Conservation (phyloP, 2,329 filamentous ascomycete species). For the Calonectria pseudoturangicola region DNA sequence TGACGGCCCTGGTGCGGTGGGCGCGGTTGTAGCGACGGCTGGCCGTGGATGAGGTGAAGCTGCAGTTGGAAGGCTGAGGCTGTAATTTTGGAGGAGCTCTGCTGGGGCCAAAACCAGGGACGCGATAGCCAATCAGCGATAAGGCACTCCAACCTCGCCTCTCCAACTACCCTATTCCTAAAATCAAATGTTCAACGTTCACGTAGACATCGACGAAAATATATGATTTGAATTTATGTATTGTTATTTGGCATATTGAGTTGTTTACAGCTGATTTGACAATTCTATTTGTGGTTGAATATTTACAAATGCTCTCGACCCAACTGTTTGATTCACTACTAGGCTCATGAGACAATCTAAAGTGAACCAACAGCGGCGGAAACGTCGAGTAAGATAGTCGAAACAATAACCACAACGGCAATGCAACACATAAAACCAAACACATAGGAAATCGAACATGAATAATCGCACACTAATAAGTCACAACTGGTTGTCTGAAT, state of each 20-base stretch:
- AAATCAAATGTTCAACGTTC: not conserved
- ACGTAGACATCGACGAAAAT: not conserved
- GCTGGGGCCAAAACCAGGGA: slow-evolving; percentile 32
- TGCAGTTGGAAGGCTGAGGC: slow-evolving; percentile 53
- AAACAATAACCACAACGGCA: too few species aligned
- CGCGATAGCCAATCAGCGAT: slow-evolving; percentile 47
- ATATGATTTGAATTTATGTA: not conserved
- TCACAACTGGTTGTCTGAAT: too few species aligned
- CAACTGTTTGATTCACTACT: too few species aligned
- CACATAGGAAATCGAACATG: too few species aligned
- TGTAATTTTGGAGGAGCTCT: slow-evolving; percentile 50
- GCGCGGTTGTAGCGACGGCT: slow-evolving; percentile 21
- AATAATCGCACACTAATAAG: too few species aligned
- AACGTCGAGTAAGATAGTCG: too few species aligned
- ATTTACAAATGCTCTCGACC: too few species aligned
- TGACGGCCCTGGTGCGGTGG: not conserved
- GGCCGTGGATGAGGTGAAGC: slow-evolving; percentile 37
- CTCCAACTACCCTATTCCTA: slow-evolving; percentile 7
- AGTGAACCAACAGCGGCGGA: too few species aligned
- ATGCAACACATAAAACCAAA: too few species aligned
- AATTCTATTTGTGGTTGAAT: too few species aligned
- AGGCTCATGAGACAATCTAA: too few species aligned
- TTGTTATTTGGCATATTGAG: not conserved
- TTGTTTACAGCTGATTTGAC: too few species aligned
- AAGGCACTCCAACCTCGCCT: not conserved